These are phyloP conservation scores for Penicillium sp. DNA, from an alignment of 2,329 filamentous ascomycete species.

Conservation along the genomic window DNA sequence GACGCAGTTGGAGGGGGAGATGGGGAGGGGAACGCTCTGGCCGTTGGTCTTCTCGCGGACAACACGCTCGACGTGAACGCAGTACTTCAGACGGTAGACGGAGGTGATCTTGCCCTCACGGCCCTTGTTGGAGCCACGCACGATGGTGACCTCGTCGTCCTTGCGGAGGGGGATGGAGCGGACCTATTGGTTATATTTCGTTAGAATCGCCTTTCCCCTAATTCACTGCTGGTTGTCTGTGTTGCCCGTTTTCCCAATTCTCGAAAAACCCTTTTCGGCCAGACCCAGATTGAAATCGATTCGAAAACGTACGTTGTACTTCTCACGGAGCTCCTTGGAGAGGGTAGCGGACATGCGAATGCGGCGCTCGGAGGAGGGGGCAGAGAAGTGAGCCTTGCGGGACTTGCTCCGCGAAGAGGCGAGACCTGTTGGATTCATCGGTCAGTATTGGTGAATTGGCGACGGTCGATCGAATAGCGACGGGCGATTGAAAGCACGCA, in stretches of 20 bases:
- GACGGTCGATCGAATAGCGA: constrained; percentile 5
- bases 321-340: constrained; percentile 95
- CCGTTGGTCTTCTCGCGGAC: constrained; percentile 96
- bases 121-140: constrained; percentile 93
- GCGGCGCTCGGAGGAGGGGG: constrained; percentile 90
- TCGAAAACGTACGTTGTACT: constrained; percentile 80
- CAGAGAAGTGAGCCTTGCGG: constrained; percentile 96
- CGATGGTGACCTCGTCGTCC: constrained; percentile 91
- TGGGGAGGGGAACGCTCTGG: constrained; percentile 89
- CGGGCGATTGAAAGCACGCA: constrained; percentile 3
- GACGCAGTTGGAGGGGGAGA: constrained; percentile 95
- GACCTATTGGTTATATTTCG: constrained; percentile 57
- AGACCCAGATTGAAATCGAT: constrained; percentile 7
- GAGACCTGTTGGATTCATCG: constrained; percentile 11
- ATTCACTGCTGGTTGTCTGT: background rate
- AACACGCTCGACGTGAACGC: constrained; percentile 95
- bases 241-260: constrained; percentile 4
- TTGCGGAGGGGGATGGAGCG: constrained; percentile 96
- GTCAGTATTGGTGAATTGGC: constrained; percentile 2
- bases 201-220: constrained; percentile 11
- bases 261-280: constrained; percentile 6
- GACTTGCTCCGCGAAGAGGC: constrained; percentile 51
- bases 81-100: constrained; percentile 98
- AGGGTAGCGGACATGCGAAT: constrained; percentile 96
- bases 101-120: constrained; percentile 97